Conservation (phyloP, 208 protist genomes). For the Leishmania tropica region DNA sequence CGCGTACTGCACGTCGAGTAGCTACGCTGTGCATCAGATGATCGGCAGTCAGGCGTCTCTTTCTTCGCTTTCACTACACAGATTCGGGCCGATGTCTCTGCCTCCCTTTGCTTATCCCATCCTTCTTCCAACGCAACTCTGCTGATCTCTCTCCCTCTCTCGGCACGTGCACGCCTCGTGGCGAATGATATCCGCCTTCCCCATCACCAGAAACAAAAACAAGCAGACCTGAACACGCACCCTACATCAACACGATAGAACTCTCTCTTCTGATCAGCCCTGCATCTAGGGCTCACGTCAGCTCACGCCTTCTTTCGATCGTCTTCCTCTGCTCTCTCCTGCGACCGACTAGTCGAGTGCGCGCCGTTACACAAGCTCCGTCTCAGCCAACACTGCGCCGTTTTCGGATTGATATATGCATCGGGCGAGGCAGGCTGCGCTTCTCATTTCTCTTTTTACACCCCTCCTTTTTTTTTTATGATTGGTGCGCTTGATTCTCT, state of each 20-base stretch:
- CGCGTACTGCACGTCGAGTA: neutral
- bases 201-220: neutral
- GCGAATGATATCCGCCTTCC: neutral
- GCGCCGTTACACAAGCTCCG: neutral
- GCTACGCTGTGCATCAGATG: neutral
- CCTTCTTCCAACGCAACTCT: neutral
- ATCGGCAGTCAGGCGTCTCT: neutral
- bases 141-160: neutral
- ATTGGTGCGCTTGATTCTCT: neutral
- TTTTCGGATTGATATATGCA: neutral
- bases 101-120: neutral
- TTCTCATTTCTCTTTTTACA: neutral
- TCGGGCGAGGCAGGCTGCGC: neutral
- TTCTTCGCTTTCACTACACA: neutral
- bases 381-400: neutral
- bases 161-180: neutral
- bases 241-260: neutral
- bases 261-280: neutral
- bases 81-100: neutral
- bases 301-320: neutral
- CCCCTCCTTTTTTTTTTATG: neutral
- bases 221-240: neutral
- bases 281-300: neutral
- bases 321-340: neutral
- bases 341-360: neutral